phyloP scores from a whole-genome alignment of 257 asterid species.

The Plectranthus barbatus region DNA sequence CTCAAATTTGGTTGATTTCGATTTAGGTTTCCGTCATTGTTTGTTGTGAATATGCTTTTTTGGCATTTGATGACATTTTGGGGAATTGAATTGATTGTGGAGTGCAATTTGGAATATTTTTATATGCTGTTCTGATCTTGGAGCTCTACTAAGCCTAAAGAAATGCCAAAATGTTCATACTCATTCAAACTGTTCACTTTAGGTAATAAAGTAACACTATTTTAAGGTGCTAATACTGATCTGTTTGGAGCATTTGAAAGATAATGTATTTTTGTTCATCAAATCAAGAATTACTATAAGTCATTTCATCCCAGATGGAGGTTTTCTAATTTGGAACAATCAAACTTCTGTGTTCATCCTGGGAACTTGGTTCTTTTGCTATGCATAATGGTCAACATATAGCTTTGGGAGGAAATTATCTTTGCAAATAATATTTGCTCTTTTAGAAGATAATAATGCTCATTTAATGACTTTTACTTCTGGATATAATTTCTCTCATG shows the following conservation, averaged over 20 bases:
- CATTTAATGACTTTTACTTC: too few relatives aligned
- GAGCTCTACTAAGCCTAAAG: background rate
- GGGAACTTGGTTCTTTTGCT: too few relatives aligned
- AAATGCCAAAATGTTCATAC: background rate
- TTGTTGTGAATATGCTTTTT: slow-evolving; percentile 1
- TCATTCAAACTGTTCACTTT: background rate
- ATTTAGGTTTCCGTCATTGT: background rate
- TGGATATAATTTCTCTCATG: too few relatives aligned
- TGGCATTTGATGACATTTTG: background rate
- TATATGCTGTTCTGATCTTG: background rate
- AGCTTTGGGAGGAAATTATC: too few relatives aligned
- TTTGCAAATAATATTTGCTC: background rate
- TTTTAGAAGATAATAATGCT: background rate
- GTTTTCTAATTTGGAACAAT: background rate
- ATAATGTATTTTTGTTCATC: background rate
- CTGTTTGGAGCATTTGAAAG: background rate
- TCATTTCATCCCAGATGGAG: background rate
- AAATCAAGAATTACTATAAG: background rate
- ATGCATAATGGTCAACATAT: too few relatives aligned
- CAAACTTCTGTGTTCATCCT: background rate
- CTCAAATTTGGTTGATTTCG: background rate
- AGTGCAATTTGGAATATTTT: background rate
- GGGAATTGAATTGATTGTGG: slow-evolving; percentile 12
- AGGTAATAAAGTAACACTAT: background rate
- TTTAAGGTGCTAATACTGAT: background rate